Base-by-base conservation (phyloP, 345 rosid species). In the Triadica sebifera region DNA sequence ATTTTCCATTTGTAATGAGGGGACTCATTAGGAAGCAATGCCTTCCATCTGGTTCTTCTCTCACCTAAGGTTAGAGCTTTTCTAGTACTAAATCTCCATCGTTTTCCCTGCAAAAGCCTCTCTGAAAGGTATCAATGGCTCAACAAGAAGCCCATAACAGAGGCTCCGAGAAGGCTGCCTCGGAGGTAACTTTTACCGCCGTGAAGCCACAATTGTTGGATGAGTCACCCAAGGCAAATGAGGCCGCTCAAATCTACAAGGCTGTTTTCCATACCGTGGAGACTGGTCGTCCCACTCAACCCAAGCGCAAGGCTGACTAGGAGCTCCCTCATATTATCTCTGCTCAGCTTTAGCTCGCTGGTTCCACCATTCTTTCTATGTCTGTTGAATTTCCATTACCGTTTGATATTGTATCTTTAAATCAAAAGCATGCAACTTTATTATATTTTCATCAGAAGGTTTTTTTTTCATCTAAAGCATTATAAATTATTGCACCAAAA, bases 221-320 rank as follows among this genome's bases (percentile, higher is more conserved):
- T 20, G 97, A 90, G 75, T 92, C 98, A 13, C 89, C 96, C 3
- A 93, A 88, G 77, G 97, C 93, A 4, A 74, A 52, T 29, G 98
- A 90, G 1, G 98, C 96, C 8, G 87, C 93, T 43, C 71, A 86
- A 76, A 91, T 95, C 86, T 95, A 91, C 90, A 93, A 90, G 85
- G 55, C 84, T 0, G 96, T 87, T 19, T 93, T 95, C 45, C 94
- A 88, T 2, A 97, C 98, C 8, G 82, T 79, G 41, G 96, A 93
- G 85, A 69, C 78, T 37, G 80, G 84, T 43, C 92, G 94, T 55
- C 77, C 87, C 25, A 73, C 88, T 67, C 82, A 88, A 74, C 88
- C 94, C 37, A 91, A 95, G 86, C 98, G 98, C 50, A 95, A 93
- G 85, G 93, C 93, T 7, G 98, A 90, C 15, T 92, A 91, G 87